These are phyloP conservation scores for Pueraria montana DNA, from an alignment of 306 rosid species.

Conservation along the genomic window DNA sequence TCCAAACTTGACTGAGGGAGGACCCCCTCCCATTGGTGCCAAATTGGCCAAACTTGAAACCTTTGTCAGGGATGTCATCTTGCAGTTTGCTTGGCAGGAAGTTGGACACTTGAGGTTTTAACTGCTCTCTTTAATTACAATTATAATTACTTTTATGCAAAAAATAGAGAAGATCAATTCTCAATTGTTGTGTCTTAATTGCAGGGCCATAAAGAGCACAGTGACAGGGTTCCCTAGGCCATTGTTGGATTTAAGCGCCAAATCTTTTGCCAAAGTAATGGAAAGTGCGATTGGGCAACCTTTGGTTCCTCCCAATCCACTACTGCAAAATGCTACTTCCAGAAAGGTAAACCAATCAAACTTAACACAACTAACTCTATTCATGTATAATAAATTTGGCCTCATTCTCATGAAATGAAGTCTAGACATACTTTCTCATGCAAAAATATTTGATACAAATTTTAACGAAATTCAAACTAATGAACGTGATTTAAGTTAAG, in stretches of 20 bases:
- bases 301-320: slow-evolving; percentile 61
- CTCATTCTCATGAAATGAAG: too few relatives aligned
- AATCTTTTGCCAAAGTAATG: slow-evolving; percentile 62
- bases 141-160: neutral
- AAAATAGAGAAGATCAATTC: too few relatives aligned
- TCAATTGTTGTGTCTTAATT: slow-evolving; percentile 40
- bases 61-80: slow-evolving; percentile 52
- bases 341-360: neutral
- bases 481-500: too few relatives aligned
- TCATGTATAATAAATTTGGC: too few relatives aligned
- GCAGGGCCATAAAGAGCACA: slow-evolving; percentile 68
- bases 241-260: too few relatives aligned
- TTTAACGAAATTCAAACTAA: too few relatives aligned
- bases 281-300: slow-evolving; percentile 59
- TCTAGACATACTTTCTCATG: too few relatives aligned
- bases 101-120: slow-evolving; percentile 40
- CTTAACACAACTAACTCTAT: too few relatives aligned
- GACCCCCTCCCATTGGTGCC: slow-evolving; percentile 59
- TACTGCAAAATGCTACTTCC: slow-evolving; percentile 33
- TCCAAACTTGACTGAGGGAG: too few relatives aligned
- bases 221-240: slow-evolving; percentile 66
- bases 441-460: too few relatives aligned
- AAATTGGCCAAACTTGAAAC: slow-evolving; percentile 52
- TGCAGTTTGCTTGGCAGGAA: slow-evolving; percentile 73
- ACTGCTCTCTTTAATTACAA: neutral